phyloP scores from a whole-genome alignment of 2,329 filamentous ascomycete species.

The Nothomitra cinnamomea region DNA sequence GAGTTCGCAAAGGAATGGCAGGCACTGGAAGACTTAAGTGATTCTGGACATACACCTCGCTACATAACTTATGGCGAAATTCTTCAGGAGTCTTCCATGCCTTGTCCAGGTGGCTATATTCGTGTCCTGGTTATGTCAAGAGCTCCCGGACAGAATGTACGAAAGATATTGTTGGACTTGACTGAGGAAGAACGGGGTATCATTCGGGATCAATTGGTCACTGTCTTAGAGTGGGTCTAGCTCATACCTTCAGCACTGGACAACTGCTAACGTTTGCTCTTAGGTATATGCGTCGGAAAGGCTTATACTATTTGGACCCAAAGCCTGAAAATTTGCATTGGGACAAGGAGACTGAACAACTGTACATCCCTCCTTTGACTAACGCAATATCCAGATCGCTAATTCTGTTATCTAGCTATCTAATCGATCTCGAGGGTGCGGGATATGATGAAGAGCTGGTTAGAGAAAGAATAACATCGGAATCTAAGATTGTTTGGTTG shows the following conservation, averaged over 20 bases:
- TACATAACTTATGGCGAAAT: neutral
- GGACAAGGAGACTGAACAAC: neutral
- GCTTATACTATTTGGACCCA: neutral
- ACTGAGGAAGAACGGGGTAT: neutral
- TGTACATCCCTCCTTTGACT: neutral
- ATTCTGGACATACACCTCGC: neutral
- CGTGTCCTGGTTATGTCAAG: neutral
- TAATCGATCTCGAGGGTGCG: neutral
- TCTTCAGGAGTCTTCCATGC: neutral
- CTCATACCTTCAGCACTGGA: neutral
- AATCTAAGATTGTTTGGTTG: neutral
- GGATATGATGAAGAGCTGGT: neutral
- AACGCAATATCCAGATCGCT: neutral
- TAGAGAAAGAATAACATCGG: neutral
- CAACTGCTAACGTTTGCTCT: neutral
- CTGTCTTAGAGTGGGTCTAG: neutral
- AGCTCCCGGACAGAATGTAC: neutral
- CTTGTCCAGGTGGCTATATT: neutral
- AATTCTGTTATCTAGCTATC: neutral
- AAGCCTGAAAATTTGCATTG: neutral
- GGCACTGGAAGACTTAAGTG: neutral
- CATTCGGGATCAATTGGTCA: neutral
- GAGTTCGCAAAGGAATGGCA: neutral
- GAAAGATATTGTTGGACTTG: neutral
- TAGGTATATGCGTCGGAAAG: neutral